These are phyloP conservation scores for Hypoxylon sp. DNA, from an alignment of 2,329 filamentous ascomycete genomes.

Conservation along the genomic window DNA sequence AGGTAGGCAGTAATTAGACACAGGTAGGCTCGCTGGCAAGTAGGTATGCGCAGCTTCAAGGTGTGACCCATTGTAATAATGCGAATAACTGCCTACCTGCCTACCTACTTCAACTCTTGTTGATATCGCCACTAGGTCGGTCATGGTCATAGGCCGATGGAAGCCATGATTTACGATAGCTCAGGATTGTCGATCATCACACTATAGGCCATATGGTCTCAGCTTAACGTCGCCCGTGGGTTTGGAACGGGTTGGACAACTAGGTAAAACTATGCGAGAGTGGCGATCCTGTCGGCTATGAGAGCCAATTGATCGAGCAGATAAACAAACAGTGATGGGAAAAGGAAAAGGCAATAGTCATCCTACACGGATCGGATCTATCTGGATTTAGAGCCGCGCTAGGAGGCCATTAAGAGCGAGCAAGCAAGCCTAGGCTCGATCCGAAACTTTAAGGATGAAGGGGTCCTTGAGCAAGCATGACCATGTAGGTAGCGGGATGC, in stretches of 20 bases:
- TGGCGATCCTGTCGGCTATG: conserved; percentile 8
- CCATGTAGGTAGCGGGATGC: conserved; percentile 13
- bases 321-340: background rate
- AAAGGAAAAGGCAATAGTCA: conserved; percentile 12
- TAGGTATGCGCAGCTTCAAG: too few relatives aligned
- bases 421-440: conserved; percentile 31
- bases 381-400: conserved; percentile 30
- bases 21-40: conserved; percentile 9
- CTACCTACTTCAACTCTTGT: conserved; percentile 10
- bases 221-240: conserved; percentile 4
- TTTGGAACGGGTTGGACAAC: conserved; percentile 1
- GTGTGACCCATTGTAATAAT: conserved; percentile 19
- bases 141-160: too few relatives aligned
- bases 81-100: conserved; percentile 12
- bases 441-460: conserved; percentile 29
- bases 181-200: conserved; percentile 20
- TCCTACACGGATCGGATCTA: conserved; percentile 16
- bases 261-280: conserved; percentile 7
- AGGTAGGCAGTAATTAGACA: conserved; percentile 14
- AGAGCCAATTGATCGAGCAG: conserved; percentile 6
- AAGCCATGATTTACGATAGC: conserved; percentile 9
- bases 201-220: conserved; percentile 18
- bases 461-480: too few relatives aligned
- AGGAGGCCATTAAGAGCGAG: conserved; percentile 25
- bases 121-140: conserved; percentile 25